These are phyloP conservation scores for Boletus huronensis DNA, from an alignment of 768 basidiomycete genomes.

Conservation along the genomic window DNA sequence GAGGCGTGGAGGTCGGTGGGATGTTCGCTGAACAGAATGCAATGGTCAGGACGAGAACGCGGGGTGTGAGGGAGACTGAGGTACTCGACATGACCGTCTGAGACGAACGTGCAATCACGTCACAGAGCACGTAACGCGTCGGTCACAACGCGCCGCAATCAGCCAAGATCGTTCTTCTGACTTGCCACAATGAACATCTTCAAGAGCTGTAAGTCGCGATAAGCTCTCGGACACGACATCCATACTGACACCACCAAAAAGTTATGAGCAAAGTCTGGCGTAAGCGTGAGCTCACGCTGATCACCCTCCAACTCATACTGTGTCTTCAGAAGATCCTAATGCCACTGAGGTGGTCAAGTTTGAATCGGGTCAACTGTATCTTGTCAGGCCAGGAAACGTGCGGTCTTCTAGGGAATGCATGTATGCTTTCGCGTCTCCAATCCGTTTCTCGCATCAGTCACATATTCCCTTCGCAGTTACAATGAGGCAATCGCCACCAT, in stretches of 20 bases:
- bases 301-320: constrained; percentile 24
- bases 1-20: constrained; percentile 11
- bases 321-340: constrained; percentile 78
- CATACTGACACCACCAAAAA: constrained; percentile 33
- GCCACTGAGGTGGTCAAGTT: constrained; percentile 95
- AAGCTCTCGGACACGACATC: constrained; percentile 2
- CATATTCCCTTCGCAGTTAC: constrained; percentile 52
- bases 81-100: constrained; percentile 7
- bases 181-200: constrained; percentile 74
- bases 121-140: constrained; percentile 26
- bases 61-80: neutral
- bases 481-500: constrained; percentile 95
- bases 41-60: neutral
- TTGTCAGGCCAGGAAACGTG: constrained; percentile 87
- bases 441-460: neutral
- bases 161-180: constrained; percentile 14
- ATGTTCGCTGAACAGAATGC: constrained; percentile 1
- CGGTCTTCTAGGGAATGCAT: constrained; percentile 96
- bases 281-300: constrained; percentile 43
- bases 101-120: constrained; percentile 11
- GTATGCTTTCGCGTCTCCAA: constrained; percentile 43
- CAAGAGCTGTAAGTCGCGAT: constrained; percentile 59
- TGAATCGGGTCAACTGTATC: constrained; percentile 84
- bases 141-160: constrained; percentile 18
- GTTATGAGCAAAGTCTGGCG: constrained; percentile 95